Conservation (phyloP, 139 green algal genomes). For the Dunaliella primolecta region DNA sequence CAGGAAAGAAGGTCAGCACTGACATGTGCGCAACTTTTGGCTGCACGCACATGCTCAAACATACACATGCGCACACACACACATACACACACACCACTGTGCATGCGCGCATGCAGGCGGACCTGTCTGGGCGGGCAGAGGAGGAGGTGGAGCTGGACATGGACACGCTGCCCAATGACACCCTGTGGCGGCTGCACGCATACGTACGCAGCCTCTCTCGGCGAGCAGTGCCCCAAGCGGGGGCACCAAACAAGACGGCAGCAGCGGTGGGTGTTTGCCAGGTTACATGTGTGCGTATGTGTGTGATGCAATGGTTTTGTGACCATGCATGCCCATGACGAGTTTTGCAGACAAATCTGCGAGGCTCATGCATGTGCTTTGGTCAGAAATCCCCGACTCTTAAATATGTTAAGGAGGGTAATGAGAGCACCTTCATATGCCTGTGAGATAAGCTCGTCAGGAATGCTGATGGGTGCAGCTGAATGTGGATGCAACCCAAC, state of each 20-base stretch:
- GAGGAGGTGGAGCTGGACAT: constrained; percentile 72
- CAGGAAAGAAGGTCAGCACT: too few relatives aligned
- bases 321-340: neutral
- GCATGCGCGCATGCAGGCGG: neutral
- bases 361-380: neutral
- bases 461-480: too few relatives aligned
- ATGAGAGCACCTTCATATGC: too few relatives aligned
- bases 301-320: neutral
- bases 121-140: constrained; percentile 17
- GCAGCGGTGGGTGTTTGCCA: neutral
- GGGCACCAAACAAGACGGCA: neutral
- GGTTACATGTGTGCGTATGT: neutral
- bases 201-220: constrained; percentile 9
- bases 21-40: too few relatives aligned
- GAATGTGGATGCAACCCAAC: too few relatives aligned
- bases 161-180: constrained; percentile 52
- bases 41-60: neutral
- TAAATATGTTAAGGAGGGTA: too few relatives aligned
- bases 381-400: too few relatives aligned
- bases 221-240: neutral
- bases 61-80: neutral
- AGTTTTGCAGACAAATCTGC: too few relatives aligned
- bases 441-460: too few relatives aligned
- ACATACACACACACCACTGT: neutral
- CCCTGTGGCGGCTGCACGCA: constrained; percentile 59